Conservation (phyloP, 1,284 basidiomycete genomes). For the Microbotryomycetes sp. region DNA sequence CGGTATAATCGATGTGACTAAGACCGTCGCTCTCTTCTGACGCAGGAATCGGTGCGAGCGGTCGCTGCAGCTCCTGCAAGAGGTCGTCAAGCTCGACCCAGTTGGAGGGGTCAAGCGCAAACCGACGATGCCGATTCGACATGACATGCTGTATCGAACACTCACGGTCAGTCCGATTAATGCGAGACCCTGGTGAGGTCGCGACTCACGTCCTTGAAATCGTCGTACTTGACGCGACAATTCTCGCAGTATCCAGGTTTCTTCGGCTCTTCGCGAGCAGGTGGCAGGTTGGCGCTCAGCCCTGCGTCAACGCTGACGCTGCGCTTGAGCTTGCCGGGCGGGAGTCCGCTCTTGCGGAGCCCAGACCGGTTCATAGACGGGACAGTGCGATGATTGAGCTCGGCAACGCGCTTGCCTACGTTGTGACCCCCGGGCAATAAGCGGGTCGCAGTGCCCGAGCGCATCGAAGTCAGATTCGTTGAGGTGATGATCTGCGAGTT, state of each 20-base stretch:
- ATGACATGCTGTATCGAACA: constrained; percentile 58
- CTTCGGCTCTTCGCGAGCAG: constrained; percentile 52
- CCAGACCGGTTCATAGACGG: constrained; percentile 21
- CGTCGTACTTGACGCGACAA: constrained; percentile 81
- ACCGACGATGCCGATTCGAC: constrained; percentile 72
- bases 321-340: constrained; percentile 23
- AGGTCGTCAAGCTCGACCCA: constrained; percentile 76
- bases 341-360: background rate
- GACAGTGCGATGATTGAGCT: constrained; percentile 29
- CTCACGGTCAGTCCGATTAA: too few relatives aligned
- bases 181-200: background rate
- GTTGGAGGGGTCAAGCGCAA: constrained; percentile 71
- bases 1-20: too few relatives aligned
- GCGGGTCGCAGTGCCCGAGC: constrained; percentile 28
- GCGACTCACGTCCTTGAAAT: constrained; percentile 69
- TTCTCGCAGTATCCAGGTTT: constrained; percentile 99
- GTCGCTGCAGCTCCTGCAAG: constrained; percentile 63
- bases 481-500: constrained; percentile 92
- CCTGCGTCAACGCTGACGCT: constrained; percentile 35
- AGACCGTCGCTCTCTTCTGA: too few relatives aligned
- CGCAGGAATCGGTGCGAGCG: too few relatives aligned
- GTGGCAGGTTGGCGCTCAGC: constrained; percentile 29
- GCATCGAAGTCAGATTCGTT: constrained; percentile 69
- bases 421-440: constrained; percentile 13
- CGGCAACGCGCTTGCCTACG: constrained; percentile 34